Percentiles rank a stretch among this genome's conserved stretches.
These are phyloP conservation scores for Symmetrospora coprosmae DNA, from an alignment of 768 basidiomycete species.

Conservation along the genomic window DNA sequence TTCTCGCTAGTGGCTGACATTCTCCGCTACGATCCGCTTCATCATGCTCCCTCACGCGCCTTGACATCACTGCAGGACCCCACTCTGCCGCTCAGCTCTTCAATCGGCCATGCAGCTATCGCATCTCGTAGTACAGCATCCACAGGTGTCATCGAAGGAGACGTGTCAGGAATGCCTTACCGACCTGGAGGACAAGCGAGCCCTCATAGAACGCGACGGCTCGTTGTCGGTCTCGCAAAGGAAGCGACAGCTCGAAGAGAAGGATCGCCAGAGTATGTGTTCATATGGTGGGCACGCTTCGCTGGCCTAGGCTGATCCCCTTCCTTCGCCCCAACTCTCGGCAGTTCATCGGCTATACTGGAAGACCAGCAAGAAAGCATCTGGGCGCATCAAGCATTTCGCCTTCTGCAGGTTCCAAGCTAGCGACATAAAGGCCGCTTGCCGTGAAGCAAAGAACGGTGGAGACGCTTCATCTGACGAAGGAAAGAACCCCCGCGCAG, in stretches of 20 bases:
- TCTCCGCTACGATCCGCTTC: background rate
- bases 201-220: background rate
- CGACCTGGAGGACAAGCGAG: background rate
- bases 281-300: too few species aligned
- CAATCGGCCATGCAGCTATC: too few species aligned
- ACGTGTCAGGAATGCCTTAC: background rate
- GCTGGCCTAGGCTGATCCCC: background rate
- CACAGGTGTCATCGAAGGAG: background rate
- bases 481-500: too few species aligned
- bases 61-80: background rate
- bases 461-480: too few species aligned
- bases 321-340: background rate
- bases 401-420: too few species aligned
- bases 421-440: too few species aligned
- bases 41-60: background rate
- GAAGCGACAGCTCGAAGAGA: background rate
- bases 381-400: background rate
- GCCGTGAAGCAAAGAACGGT: too few species aligned
- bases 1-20: background rate
- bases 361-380: background rate
- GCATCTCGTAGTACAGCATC: background rate
- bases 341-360: background rate
- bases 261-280: conserved; percentile 12
- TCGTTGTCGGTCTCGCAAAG: background rate
- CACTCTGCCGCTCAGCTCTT: background rate